phyloP scores from a whole-genome alignment of 192 early-diverging fungal genomes.

The Chytriomyces sp. region DNA sequence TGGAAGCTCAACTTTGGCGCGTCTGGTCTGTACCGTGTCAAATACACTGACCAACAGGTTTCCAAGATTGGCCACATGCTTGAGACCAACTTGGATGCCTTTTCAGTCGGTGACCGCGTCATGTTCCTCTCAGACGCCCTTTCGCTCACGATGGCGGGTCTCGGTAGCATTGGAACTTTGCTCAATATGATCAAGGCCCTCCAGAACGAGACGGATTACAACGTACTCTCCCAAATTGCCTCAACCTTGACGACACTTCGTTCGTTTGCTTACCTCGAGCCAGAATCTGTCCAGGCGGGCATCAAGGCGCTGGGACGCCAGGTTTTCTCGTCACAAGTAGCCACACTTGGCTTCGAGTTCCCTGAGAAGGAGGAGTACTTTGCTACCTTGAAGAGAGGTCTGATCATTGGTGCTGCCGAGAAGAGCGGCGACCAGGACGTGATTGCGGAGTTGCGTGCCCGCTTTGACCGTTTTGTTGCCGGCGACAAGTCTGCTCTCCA shows the following conservation, averaged over 20 bases:
- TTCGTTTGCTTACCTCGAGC: conserved; percentile 69
- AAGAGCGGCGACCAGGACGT: conserved; percentile 56
- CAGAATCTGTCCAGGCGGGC: conserved; percentile 56
- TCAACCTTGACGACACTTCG: conserved; percentile 61
- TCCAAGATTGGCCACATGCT: conserved; percentile 47
- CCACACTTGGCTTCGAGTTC: conserved; percentile 78
- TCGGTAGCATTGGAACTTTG: conserved; percentile 69
- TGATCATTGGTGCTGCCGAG: conserved; percentile 76
- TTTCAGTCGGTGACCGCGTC: conserved; percentile 69
- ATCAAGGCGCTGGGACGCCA: conserved; percentile 69
- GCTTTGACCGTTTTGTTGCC: conserved; percentile 61
- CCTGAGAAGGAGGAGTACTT: conserved; percentile 72
- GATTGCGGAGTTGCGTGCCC: conserved; percentile 23
- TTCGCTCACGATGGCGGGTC: conserved; percentile 75
- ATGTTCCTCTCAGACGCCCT: conserved; percentile 85
- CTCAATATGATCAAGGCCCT: conserved; percentile 76
- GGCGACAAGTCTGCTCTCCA: conserved; percentile 68
- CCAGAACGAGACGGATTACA: conserved; percentile 75
- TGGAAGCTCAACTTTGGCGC: conserved; percentile 86
- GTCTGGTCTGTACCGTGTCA: conserved; percentile 86
- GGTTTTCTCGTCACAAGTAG: conserved; percentile 74
- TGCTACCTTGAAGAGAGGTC: conserved; percentile 70
- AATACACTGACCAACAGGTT: conserved; percentile 46
- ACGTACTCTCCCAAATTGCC: conserved; percentile 70
- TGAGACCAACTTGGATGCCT: conserved; percentile 42